Evolutionary conservation across 345 rosid genomes (phyloP), one percentile per base, ranked within the genome.

Genomic region (Garcia nutans): DNA sequence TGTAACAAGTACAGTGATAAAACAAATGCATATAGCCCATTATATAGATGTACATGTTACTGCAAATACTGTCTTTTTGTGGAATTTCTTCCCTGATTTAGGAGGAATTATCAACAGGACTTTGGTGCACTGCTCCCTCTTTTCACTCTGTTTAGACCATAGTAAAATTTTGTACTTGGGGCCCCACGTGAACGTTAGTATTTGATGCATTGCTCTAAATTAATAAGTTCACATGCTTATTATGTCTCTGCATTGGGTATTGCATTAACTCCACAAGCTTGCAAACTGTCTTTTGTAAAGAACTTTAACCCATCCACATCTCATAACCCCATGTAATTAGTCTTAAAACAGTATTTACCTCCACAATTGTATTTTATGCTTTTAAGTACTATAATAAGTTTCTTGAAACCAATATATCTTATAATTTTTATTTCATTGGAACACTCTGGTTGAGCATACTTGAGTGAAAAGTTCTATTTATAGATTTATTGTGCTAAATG

Each of bases 201-300:
- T 22, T 7, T 26, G 22, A 69, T 26, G 15, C 60, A 50, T 69
- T 69, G 13, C 1, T 20, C 24, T 50, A 3, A 10, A 33, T 23
- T 56, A 57, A 12, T 23, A n/a, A 55, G 57, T 57, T 71, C 64
- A 37, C 65, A 15, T 57, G 9, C 23, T 19, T 41, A 57, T 71
- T 24, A 16, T 57, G 2, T 71, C 12, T 37, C 74, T 22, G 65
- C 10, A 16, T 57, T 45, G 37, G 44, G 31, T 17, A 10, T 61
- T 37, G n/a, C 24, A 22, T 45, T 72, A n/a, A 16, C 56, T 70
- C 54, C 19, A 54, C 41, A 64, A 71, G 42, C 47, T 71, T 64
- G 26, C 15, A 2, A 55, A 50, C 65, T 37, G 19, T 41, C 13
- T 42, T 56, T 20, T 31, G 22, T 11, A 10, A 50, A 62, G 60